phyloP scores from a whole-genome alignment of 306 rosid species.

The Vachellia pachyceras region DNA sequence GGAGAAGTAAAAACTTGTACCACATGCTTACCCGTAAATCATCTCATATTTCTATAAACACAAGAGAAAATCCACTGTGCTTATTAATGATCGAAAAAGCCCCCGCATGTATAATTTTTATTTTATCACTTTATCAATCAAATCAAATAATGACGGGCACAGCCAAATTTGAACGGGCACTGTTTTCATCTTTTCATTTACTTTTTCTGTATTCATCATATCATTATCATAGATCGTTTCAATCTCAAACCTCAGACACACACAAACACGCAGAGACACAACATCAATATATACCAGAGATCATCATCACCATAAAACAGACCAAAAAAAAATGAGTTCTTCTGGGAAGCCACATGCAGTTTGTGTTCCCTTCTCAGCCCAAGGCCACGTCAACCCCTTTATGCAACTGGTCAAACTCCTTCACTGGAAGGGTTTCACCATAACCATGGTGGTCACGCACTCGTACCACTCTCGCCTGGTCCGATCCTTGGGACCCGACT shows the following conservation, averaged over 20 bases:
- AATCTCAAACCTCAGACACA: too few relatives aligned
- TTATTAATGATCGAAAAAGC: too few relatives aligned
- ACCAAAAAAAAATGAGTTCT: background rate
- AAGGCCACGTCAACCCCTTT: constrained; percentile 49
- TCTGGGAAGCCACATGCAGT: constrained; percentile 42
- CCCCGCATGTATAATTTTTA: too few relatives aligned
- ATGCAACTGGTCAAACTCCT: constrained; percentile 45
- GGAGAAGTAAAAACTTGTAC: too few relatives aligned
- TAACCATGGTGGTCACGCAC: constrained; percentile 43
- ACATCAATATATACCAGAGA: background rate
- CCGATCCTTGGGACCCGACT: constrained; percentile 24
- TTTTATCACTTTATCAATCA: too few relatives aligned
- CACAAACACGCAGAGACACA: background rate
- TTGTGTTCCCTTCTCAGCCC: constrained; percentile 45
- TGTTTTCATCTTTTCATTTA: background rate
- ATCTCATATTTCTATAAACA: too few relatives aligned
- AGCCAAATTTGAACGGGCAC: too few relatives aligned
- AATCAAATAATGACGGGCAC: too few relatives aligned
- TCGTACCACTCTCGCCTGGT: constrained; percentile 33
- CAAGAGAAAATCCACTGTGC: too few relatives aligned
- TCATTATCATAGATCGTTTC: too few relatives aligned
- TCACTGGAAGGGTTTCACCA: constrained; percentile 38
- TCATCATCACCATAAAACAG: background rate
- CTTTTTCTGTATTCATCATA: background rate
- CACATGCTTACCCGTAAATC: too few relatives aligned